phyloP scores from a whole-genome alignment of 176 grass and related monocot species.

The Rhynchospora pubera region DNA sequence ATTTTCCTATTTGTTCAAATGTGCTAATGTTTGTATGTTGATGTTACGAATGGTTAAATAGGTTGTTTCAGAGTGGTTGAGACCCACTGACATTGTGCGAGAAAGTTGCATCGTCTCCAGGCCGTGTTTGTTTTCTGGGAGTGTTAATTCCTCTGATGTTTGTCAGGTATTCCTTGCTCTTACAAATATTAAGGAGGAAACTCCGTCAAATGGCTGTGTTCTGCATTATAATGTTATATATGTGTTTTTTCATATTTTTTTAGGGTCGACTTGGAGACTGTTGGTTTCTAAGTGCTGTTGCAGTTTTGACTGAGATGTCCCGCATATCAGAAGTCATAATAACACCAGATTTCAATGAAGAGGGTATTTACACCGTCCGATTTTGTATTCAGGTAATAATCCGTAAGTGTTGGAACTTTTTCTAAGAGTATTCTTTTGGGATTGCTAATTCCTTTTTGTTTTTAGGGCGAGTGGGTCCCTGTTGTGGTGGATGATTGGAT shows the following conservation, averaged over 20 bases:
- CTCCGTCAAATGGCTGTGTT: not conserved
- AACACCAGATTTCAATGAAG: conserved; percentile 88
- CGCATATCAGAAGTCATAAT: conserved; percentile 99
- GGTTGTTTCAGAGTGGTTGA: conserved; percentile 99
- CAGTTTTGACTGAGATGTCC: conserved; percentile 85
- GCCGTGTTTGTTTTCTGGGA: conserved; percentile 94
- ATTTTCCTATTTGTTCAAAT: not conserved
- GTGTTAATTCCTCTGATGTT: conserved; percentile 92
- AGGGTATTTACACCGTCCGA: conserved; percentile 92
- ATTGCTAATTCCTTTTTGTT: conserved; percentile 14
- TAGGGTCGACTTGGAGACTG: conserved; percentile 97
- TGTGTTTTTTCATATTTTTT: conserved; percentile 30
- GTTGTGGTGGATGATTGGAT: conserved; percentile 99
- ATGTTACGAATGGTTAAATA: conserved; percentile 16
- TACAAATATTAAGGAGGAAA: not conserved
- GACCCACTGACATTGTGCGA: conserved; percentile 73
- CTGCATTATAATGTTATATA: conserved; percentile 9
- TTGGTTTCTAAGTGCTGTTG: conserved; percentile 97
- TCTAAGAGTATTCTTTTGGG: conserved; percentile 18
- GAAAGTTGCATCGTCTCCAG: conserved; percentile 57
- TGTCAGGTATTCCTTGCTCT: conserved; percentile 72
- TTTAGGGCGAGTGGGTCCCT: conserved; percentile 96
- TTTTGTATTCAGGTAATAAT: conserved; percentile 93
- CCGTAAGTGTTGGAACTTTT: conserved; percentile 14
- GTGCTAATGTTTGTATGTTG: conserved; percentile 14